phyloP scores from a whole-genome alignment of 23 red algal species.

The Gracilaria gracilis region DNA sequence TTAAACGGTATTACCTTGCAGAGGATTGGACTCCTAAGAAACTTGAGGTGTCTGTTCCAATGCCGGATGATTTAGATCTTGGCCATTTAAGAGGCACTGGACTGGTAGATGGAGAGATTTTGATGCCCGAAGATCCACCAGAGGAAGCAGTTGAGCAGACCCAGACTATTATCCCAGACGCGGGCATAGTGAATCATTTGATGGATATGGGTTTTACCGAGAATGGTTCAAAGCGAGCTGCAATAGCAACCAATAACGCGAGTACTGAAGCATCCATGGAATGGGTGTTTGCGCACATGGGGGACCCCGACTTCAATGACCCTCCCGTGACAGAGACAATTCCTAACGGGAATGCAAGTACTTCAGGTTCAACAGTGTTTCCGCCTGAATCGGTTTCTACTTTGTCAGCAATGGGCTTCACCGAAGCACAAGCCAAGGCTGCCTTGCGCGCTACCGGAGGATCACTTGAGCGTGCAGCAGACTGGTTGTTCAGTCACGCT shows the following conservation, averaged over 20 bases:
- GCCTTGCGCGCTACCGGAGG: constrained; percentile 59
- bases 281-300: constrained; percentile 86
- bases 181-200: constrained; percentile 69
- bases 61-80: constrained; percentile 78
- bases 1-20: constrained; percentile 84
- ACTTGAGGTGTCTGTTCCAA: constrained; percentile 79
- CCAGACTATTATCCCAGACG: constrained; percentile 56
- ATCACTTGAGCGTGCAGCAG: constrained; percentile 85
- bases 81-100: constrained; percentile 60
- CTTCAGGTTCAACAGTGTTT: background rate
- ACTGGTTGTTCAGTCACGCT: constrained; percentile 90
- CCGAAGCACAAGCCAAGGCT: constrained; percentile 70
- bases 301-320: constrained; percentile 87
- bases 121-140: constrained; percentile 56
- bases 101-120: constrained; percentile 50
- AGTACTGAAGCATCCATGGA: constrained; percentile 81
- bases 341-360: background rate
- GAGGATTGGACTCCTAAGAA: constrained; percentile 97
- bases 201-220: constrained; percentile 87
- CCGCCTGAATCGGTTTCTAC: constrained; percentile 21
- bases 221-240: constrained; percentile 81
- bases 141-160: constrained; percentile 19
- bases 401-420: constrained; percentile 88
- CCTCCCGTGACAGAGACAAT: constrained; percentile 7
- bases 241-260: constrained; percentile 69